Evolutionary conservation across 257 asterid genomes (phyloP).

Genomic region (Nicotiana noctiflora): DNA sequence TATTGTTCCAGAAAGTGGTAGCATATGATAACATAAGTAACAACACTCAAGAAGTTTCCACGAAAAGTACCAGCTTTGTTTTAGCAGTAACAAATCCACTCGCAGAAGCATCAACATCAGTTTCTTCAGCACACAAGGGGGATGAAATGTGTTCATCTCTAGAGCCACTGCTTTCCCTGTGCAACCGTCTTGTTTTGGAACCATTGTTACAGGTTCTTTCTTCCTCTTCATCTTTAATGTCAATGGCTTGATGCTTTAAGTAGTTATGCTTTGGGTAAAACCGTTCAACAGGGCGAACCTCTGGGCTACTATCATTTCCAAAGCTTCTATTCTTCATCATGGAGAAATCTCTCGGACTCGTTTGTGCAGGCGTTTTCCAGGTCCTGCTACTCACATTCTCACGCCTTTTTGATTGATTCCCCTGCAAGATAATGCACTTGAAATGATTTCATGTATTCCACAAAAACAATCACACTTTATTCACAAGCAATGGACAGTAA

Average conservation of each 20-base stretch:
- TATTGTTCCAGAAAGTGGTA: not conserved
- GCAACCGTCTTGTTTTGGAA: conserved; percentile 54
- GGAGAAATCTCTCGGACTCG: conserved; percentile 50
- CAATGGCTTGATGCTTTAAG: conserved; percentile 21
- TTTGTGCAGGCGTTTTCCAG: conserved; percentile 46
- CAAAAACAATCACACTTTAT: not conserved
- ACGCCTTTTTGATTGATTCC: conserved; percentile 35
- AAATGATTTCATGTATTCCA: not conserved
- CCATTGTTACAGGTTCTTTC: conserved; percentile 36
- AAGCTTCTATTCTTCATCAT: conserved; percentile 30
- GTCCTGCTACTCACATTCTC: conserved; percentile 29
- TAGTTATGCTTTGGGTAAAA: conserved; percentile 24
- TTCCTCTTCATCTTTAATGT: conserved; percentile 40
- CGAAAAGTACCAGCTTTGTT: conserved; percentile 62
- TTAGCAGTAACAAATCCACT: conserved; percentile 94
- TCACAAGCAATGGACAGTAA: not conserved
- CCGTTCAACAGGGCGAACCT: conserved; percentile 45
- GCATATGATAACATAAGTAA: not conserved
- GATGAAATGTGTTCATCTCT: conserved; percentile 46
- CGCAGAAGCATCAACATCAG: conserved; percentile 46
- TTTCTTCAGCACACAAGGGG: conserved; percentile 55
- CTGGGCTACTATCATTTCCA: conserved; percentile 34
- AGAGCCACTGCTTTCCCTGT: conserved; percentile 49
- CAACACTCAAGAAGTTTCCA: not conserved
- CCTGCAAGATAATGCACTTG: conserved; percentile 31